Base-by-base conservation (phyloP, 1,139 yeast species). In the Blastobotrys capitulatus region DNA sequence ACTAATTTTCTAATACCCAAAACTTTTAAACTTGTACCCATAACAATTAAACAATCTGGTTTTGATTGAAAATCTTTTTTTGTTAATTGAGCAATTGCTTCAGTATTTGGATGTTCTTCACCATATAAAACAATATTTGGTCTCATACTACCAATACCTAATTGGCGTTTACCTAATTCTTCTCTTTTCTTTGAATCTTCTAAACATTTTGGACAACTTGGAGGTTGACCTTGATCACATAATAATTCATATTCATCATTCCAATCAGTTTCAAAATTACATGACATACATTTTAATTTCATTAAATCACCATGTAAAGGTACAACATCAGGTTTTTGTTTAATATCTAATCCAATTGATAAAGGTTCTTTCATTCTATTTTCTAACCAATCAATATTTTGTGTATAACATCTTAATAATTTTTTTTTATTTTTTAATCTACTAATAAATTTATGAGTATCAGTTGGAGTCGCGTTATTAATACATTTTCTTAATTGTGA, bases 301-400 rank as follows among this genome's bases (percentile, higher is more conserved):
- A 86, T 87, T 48, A 92, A 72, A 65, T 88, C 90, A 1, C 98
- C 98, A 62, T 92, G 98, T 38, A 92, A 71, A 65, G 88, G 97
- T 10, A 90, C 82, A 18, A 87, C 95, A 57, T 88, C 90, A 13
- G 50, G 52, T 16, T 47, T 47, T 18, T 18, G 29, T 32, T 49
- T 49, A 12, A 46, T 43, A 32, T 49, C 31, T 19, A 46, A 44
- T 20, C 52, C 52, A 20, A 49, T 20, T 9, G 49, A 31, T 31
- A 48, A 35, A n/a, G 46, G 22, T 13, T 29, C 49, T 4, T 36
- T n/a, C n/a, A 38, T 27, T 18, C 42, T 6, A 15, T 38, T 27
- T 58, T 86, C 94, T 47, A 85, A 77, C 1, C 90, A 89, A 51
- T 72, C 77, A 42, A 85, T 86, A 61, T 85, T 85, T 57, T 86